Evolutionary conservation across 345 rosid genomes (phyloP), one percentile per base, ranked within the genome.

Genomic region (Salix dunnii): DNA sequence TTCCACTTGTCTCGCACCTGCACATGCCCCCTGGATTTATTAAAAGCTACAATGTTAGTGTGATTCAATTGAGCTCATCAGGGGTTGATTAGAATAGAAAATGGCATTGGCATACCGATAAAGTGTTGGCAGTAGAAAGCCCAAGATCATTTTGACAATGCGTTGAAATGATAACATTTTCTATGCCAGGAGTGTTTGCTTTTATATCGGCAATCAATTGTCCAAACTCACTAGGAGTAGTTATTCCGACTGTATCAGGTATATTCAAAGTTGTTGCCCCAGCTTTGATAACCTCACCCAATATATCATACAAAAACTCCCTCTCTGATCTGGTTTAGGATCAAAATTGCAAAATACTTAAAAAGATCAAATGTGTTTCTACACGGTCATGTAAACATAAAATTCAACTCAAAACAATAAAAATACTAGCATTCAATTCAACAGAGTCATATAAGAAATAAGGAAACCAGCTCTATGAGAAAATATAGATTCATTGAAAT

Each of bases 121-220:
- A 80, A 58, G 97, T 89, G 82, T 96, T 96, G 85, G 99, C 98
- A 31, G 99, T 91, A 67, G 99, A 89, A 87, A 96, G 99, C 69
- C 99, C 99, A 86, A 96, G 99, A 94, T 94, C 99, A 82, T 96
- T 92, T 82, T 96, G 99, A 75, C 99, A 96, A 78, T 94, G 99
- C 2, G 99, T 92, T 30, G 99, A 96, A 79, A 96, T 91, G 66
- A 96, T 43, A 73, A 90, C 97, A 77, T 93, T 92, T 68, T 91
- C 89, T 46, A 96, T 90, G 74, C 99, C 99, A 25, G 90, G 90
- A 11, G 98, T 96, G 76, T 96, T 93, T 16, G 93, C 93, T 75
- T 89, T 96, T 70, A 96, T 83, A 82, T 96, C 97, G 42, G 97
- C 90, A 74, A 96, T 96, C 88, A 96, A 42, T 70, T 86, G 76